These are phyloP conservation scores for Wallacemonas sp. DNA, from an alignment of 208 protist genomes.

Conservation along the genomic window DNA sequence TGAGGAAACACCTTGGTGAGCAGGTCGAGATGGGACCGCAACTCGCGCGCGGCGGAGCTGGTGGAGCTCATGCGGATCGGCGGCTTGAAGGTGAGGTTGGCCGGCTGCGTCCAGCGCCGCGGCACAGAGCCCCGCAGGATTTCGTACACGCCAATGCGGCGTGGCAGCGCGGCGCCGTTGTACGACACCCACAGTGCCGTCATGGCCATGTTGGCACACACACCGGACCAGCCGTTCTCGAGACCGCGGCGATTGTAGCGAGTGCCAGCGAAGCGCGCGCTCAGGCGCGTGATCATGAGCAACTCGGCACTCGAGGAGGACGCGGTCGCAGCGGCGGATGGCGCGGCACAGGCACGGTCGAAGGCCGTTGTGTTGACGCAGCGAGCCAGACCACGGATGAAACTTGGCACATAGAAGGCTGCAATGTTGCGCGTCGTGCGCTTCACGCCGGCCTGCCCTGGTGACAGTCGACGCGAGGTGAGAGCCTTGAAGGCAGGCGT, in stretches of 20 bases:
- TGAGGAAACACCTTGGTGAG: slow-evolving; percentile 33
- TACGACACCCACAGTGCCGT: slow-evolving; percentile 68
- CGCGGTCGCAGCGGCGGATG: no score
- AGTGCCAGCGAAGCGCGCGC: slow-evolving; percentile 77
- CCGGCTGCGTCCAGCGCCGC: slow-evolving; percentile 74
- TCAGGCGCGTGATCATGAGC: slow-evolving; percentile 62
- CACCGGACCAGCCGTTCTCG: slow-evolving; percentile 60
- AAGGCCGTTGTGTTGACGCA: slow-evolving; percentile 4
- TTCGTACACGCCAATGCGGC: slow-evolving; percentile 50
- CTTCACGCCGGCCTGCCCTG: neutral
- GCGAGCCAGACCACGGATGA: slow-evolving; percentile 57
- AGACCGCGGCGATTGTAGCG: slow-evolving; percentile 87
- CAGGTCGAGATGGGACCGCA: slow-evolving; percentile 43
- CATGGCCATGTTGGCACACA: slow-evolving; percentile 75
- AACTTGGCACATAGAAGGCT: slow-evolving; percentile 43
- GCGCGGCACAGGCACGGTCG: no score
- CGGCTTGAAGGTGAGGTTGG: slow-evolving; percentile 73
- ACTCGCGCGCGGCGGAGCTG: neutral
- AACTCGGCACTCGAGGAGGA: no score
- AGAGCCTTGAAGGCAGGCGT: neutral
- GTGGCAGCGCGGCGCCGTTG: neutral
- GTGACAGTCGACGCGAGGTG: neutral
- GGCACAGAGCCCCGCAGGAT: slow-evolving; percentile 80
- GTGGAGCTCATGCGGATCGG: slow-evolving; percentile 51
- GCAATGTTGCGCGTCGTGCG: neutral